Conservation (phyloP, 192 early-diverging fungal species). For the Jimgerdemannia flammicorona region DNA sequence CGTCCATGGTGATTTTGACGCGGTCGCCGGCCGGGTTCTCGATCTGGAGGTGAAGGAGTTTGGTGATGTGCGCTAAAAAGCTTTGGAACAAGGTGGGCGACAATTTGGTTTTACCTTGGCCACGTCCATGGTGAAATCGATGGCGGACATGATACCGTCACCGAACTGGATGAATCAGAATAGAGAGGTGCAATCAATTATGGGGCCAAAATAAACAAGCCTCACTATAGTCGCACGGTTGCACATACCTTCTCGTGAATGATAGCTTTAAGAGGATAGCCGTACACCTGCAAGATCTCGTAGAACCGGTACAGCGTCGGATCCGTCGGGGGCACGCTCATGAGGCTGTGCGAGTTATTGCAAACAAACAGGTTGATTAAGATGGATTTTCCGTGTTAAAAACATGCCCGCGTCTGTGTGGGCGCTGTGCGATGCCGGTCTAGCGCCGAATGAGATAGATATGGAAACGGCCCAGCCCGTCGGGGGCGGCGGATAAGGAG, state of each 20-base stretch:
- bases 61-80: too few relatives aligned
- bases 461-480: neutral
- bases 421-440: neutral
- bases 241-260: conserved; percentile 40
- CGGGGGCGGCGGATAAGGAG: neutral
- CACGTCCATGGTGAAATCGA: conserved; percentile 37
- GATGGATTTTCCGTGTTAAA: neutral
- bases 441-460: neutral
- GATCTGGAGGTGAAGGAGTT: conserved; percentile 6
- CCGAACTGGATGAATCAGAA: conserved; percentile 30
- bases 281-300: conserved; percentile 42
- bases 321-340: conserved; percentile 36
- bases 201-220: too few relatives aligned
- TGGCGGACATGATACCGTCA: conserved; percentile 48
- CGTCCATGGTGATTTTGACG: conserved; percentile 35
- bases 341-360: conserved; percentile 15
- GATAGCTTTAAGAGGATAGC: conserved; percentile 37
- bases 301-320: conserved; percentile 41
- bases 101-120: conserved; percentile 25
- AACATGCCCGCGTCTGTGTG: neutral
- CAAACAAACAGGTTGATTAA: conserved; percentile 1
- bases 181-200: too few relatives aligned
- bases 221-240: neutral
- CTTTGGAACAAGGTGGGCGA: neutral
- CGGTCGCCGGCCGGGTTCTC: conserved; percentile 27